Evolutionary conservation across 78 protist species (phyloP).

Genomic region (Pigoraptor vietnamica): DNA sequence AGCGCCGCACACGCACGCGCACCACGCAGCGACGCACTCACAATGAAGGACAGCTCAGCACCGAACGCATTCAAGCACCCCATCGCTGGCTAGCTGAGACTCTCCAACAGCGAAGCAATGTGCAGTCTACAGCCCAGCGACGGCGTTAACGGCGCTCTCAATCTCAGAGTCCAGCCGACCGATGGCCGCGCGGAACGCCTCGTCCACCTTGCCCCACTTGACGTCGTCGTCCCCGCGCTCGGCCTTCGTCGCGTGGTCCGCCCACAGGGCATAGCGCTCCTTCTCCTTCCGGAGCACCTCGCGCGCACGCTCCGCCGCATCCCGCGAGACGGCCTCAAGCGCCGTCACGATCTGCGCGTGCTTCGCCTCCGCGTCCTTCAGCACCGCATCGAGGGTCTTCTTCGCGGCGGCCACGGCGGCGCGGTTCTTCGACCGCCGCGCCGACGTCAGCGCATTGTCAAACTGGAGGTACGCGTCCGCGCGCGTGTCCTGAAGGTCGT

Average conservation of each 20-base stretch:
- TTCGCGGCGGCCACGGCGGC: background rate
- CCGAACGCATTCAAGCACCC: too few relatives aligned
- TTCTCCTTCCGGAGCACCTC: background rate
- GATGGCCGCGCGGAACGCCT: background rate
- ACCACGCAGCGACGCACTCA: too few relatives aligned
- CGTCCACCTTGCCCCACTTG: background rate
- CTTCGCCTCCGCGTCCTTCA: background rate
- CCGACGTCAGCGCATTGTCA: background rate
- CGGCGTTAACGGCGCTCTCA: background rate
- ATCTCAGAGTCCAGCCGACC: background rate
- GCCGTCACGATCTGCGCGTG: background rate
- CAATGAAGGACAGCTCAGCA: too few relatives aligned
- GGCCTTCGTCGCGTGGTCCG: background rate
- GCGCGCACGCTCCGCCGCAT: background rate
- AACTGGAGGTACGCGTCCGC: background rate
- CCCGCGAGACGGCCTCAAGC: background rate
- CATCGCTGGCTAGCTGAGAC: too few relatives aligned
- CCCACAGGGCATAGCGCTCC: background rate
- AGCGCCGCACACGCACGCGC: too few relatives aligned
- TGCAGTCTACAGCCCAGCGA: background rate
- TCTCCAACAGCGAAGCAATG: background rate
- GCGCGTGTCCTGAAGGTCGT: background rate
- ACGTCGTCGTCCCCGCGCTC: background rate
- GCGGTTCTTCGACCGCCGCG: background rate
- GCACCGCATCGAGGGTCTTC: background rate